phyloP scores from a whole-genome alignment of 1,284 basidiomycete species.

The Neolentinus lepideus region DNA sequence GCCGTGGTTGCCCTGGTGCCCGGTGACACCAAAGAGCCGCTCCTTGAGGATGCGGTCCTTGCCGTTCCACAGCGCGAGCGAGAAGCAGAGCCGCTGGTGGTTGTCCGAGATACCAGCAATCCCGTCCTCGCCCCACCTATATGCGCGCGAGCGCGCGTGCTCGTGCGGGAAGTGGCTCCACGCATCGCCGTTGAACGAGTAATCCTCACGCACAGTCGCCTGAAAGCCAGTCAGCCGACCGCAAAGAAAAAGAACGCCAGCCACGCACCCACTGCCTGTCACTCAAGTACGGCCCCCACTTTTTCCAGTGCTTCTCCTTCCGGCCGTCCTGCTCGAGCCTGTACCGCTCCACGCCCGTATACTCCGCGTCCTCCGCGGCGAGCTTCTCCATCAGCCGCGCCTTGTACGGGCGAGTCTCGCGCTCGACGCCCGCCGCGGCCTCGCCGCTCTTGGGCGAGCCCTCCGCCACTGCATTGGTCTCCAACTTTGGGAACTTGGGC shows the following conservation, averaged over 20 bases:
- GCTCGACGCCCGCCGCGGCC: constrained; percentile 10
- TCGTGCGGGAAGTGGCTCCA: constrained; percentile 98
- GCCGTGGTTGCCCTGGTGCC: constrained; percentile 96
- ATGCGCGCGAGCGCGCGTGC: constrained; percentile 89
- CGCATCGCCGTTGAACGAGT: constrained; percentile 93
- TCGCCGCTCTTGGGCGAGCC: constrained; percentile 16
- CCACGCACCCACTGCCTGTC: constrained; percentile 92
- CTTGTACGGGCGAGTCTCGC: constrained; percentile 35
- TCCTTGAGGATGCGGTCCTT: constrained; percentile 95
- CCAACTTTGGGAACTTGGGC: constrained; percentile 38
- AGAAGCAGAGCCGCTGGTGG: constrained; percentile 89
- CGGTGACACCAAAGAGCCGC: constrained; percentile 90
- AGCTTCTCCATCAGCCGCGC: constrained; percentile 53
- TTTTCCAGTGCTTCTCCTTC: constrained; percentile 86
- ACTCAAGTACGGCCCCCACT: constrained; percentile 96
- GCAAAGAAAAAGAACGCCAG: neutral
- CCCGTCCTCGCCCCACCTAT: constrained; percentile 98
- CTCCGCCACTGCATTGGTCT: constrained; percentile 22
- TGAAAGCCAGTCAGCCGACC: constrained; percentile 21
- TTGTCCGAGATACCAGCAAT: constrained; percentile 96
- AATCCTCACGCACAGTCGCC: constrained; percentile 98
- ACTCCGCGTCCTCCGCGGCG: constrained; percentile 46
- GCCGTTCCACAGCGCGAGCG: constrained; percentile 92
- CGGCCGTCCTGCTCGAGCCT: constrained; percentile 66
- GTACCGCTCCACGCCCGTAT: constrained; percentile 61